Percentiles rank a stretch among this genome's conserved stretches.
Conservation (phyloP, 345 rosid species). For the Citrus glauca region DNA sequence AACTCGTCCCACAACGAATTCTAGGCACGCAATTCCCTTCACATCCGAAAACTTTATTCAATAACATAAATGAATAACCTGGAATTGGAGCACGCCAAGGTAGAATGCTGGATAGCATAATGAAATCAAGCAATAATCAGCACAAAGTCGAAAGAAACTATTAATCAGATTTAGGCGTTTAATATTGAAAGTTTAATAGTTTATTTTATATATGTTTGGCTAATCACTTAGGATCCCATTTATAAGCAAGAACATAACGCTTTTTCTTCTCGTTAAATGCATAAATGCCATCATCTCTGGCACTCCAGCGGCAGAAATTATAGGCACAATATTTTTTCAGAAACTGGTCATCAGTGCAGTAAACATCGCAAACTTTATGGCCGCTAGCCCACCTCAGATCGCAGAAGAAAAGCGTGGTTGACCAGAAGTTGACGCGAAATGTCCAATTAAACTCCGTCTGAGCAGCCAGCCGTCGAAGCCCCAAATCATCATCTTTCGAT, state of each 20-base stretch:
- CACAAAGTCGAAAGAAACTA: too few relatives aligned
- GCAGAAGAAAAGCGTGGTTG: background rate
- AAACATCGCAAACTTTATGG: background rate
- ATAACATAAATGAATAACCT: too few relatives aligned
- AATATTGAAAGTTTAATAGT: too few relatives aligned
- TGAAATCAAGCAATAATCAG: too few relatives aligned
- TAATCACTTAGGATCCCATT: too few relatives aligned
- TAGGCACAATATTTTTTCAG: background rate
- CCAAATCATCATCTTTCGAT: constrained; percentile 19
- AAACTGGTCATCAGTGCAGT: background rate
- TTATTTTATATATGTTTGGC: too few relatives aligned
- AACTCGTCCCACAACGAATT: too few relatives aligned
- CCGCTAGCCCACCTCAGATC: background rate
- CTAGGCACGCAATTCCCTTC: too few relatives aligned
- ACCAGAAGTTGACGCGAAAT: background rate
- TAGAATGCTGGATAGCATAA: too few relatives aligned
- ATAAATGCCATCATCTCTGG: background rate
- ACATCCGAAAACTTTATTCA: too few relatives aligned
- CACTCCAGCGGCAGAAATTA: background rate
- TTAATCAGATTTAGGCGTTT: too few relatives aligned
- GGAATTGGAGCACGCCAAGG: too few relatives aligned
- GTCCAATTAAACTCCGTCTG: background rate
- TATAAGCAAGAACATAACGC: background rate
- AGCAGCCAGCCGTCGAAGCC: background rate
- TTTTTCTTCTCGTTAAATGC: background rate